phyloP scores from a whole-genome alignment of 805 yeast species.

The Alloascoidea hylecoeti region DNA sequence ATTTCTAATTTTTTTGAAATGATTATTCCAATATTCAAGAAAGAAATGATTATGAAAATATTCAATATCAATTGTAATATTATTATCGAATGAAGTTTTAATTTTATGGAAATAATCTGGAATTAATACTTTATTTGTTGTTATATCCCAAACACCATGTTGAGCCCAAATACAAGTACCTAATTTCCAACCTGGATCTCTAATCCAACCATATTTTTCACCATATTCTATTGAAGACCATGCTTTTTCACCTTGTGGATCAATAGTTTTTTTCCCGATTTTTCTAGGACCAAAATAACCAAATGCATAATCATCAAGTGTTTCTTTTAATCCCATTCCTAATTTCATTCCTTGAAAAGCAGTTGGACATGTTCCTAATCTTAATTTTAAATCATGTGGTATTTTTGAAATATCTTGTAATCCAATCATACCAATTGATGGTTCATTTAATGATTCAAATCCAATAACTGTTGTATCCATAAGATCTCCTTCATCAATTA shows the following conservation, averaged over 20 bases:
- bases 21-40: constrained; percentile 42
- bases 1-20: constrained; percentile 32
- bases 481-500: constrained; percentile 28
- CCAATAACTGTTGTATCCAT: constrained; percentile 50
- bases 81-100: constrained; percentile 22
- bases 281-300: constrained; percentile 67
- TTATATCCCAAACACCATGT: constrained; percentile 61
- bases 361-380: constrained; percentile 75
- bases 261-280: constrained; percentile 37
- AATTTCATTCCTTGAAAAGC: constrained; percentile 57
- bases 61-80: constrained; percentile 41
- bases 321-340: constrained; percentile 65
- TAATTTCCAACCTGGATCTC: constrained; percentile 49
- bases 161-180: constrained; percentile 76
- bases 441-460: constrained; percentile 77
- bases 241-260: constrained; percentile 52
- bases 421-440: constrained; percentile 65
- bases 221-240: constrained; percentile 48
- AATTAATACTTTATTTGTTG: constrained; percentile 21
- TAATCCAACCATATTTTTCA: constrained; percentile 65
- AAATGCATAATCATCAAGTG: constrained; percentile 57
- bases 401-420: constrained; percentile 34
- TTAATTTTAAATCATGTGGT: constrained; percentile 51
- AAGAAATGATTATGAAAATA: constrained; percentile 55
- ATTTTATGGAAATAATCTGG: constrained; percentile 41